Evolutionary conservation across 441 rosid genomes (phyloP).

Genomic region (Arabidopsis lyrata): DNA sequence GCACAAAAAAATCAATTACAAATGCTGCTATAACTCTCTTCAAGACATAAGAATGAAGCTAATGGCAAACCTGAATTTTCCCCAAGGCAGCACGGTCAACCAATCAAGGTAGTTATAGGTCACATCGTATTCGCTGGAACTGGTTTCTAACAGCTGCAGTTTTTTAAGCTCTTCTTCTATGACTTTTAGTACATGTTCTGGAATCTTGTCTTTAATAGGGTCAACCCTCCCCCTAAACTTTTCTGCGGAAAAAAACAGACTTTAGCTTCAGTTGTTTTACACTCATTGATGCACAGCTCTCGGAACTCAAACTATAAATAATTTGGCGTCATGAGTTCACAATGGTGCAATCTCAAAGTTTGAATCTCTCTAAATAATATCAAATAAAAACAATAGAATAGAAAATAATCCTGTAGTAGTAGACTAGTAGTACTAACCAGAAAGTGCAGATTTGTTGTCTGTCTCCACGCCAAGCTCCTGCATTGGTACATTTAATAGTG

Average conservation of each 20-base stretch:
- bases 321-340: background rate
- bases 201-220: constrained; percentile 76
- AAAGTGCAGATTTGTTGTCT: constrained; percentile 84
- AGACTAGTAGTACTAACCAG: constrained; percentile 57
- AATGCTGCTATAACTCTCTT: background rate
- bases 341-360: constrained; percentile 10
- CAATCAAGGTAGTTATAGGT: constrained; percentile 92
- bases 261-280: constrained; percentile 26
- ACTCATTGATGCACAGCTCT: constrained; percentile 6
- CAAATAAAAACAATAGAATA: background rate
- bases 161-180: constrained; percentile 93
- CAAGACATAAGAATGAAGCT: constrained; percentile 16
- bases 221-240: constrained; percentile 87
- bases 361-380: background rate
- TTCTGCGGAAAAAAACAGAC: constrained; percentile 58
- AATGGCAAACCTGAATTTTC: constrained; percentile 74
- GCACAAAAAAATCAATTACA: background rate
- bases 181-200: constrained; percentile 82
- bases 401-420: constrained; percentile 9
- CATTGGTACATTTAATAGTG: constrained; percentile 35
- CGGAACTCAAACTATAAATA: background rate
- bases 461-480: constrained; percentile 95
- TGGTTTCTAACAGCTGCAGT: constrained; percentile 83
- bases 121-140: constrained; percentile 92
- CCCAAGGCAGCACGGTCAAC: constrained; percentile 96